phyloP scores from a whole-genome alignment of 148 eudicot species.

The Pharnaceum exiguum region DNA sequence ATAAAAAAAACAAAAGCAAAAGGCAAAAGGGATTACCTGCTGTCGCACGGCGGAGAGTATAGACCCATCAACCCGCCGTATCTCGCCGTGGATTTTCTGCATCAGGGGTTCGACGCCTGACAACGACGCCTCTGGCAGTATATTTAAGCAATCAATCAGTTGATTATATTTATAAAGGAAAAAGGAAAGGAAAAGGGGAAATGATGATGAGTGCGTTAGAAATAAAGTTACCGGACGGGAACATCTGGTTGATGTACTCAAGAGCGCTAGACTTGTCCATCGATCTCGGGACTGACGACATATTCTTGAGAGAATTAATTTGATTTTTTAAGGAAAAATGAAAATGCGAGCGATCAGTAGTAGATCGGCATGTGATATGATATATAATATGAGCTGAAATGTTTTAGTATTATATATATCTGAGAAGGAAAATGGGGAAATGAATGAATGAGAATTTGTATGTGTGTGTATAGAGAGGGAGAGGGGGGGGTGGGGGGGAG shows the following conservation, averaged over 20 bases:
- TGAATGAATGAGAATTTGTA: too few relatives aligned
- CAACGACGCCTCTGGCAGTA: constrained; percentile 74
- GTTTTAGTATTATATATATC: too few relatives aligned
- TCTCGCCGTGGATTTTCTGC: constrained; percentile 91
- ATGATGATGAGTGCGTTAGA: too few relatives aligned
- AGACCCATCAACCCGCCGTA: constrained; percentile 87
- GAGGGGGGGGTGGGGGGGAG: too few relatives aligned
- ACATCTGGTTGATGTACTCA: constrained; percentile 96
- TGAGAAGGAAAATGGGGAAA: too few relatives aligned
- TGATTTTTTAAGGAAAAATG: not conserved
- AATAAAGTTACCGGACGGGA: constrained; percentile 68
- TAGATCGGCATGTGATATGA: too few relatives aligned
- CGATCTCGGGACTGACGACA: constrained; percentile 27
- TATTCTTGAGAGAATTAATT: constrained; percentile 4
- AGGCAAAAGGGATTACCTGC: constrained; percentile 52
- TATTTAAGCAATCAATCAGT: constrained; percentile 14
- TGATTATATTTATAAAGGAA: too few relatives aligned
- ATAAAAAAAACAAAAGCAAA: constrained; percentile 1
- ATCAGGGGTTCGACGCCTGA: constrained; percentile 97
- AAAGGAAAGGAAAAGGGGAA: not conserved
- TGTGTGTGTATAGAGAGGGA: too few relatives aligned
- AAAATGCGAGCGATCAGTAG: too few relatives aligned
- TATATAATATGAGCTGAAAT: too few relatives aligned
- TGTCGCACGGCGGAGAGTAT: constrained; percentile 93
- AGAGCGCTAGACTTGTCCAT: constrained; percentile 83